These are phyloP conservation scores for Populus tomentosa DNA, from an alignment of 441 rosid genomes.

Conservation along the genomic window DNA sequence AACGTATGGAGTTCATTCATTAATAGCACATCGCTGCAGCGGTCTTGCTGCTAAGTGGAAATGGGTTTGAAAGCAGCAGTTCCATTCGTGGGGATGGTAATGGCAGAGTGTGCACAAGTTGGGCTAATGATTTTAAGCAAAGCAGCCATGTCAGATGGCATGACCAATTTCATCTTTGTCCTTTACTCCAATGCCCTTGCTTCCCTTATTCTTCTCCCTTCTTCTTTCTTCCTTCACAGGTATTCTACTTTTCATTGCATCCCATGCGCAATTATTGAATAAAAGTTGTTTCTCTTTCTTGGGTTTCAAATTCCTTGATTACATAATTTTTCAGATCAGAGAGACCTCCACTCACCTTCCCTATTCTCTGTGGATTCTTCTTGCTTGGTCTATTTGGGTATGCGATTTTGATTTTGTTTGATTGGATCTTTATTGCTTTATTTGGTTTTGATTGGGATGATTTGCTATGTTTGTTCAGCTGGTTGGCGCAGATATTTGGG, in stretches of 20 bases:
- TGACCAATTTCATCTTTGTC: constrained; percentile 42
- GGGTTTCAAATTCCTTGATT: neutral
- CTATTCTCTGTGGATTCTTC: constrained; percentile 42
- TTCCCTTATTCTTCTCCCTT: neutral
- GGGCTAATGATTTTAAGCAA: constrained; percentile 49
- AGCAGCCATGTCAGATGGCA: constrained; percentile 54
- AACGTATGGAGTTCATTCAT: neutral
- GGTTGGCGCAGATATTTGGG: constrained; percentile 43
- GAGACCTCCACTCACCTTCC: constrained; percentile 43
- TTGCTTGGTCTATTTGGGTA: constrained; percentile 57
- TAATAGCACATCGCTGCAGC: neutral
- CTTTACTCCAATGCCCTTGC: neutral
- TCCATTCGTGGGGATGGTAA: constrained; percentile 34
- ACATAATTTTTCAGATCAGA: constrained; percentile 32
- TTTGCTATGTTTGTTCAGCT: constrained; percentile 27
- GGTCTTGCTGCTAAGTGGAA: neutral
- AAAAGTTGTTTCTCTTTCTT: neutral
- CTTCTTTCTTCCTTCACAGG: neutral
- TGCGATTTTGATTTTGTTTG: constrained; percentile 3
- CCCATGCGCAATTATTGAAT: neutral
- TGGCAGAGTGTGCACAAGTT: constrained; percentile 36
- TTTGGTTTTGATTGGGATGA: constrained; percentile 3
- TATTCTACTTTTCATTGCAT: neutral
- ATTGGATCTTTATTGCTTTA: constrained; percentile 1
- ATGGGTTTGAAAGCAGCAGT: constrained; percentile 23